Percentiles rank a stretch among this genome's conserved stretches.
Conservation (phyloP, 176 grass and related monocot genomes). For the Rhynchospora pubera region DNA sequence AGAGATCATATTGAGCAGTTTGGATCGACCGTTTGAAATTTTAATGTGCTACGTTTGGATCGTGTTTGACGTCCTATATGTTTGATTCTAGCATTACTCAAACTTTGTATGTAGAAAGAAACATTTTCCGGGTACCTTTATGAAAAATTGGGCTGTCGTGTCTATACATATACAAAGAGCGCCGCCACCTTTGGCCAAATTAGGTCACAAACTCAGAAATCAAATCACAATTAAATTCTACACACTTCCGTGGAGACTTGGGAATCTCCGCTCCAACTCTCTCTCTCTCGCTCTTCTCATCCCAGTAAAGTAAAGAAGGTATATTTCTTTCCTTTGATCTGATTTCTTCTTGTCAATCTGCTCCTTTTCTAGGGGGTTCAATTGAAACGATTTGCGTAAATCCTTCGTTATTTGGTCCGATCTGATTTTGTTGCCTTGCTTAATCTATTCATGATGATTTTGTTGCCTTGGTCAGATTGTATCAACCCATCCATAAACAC, state of each 20-base stretch:
- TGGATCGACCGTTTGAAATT: too few species aligned
- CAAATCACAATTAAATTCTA: not conserved
- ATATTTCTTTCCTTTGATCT: not conserved
- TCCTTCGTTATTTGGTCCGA: not conserved
- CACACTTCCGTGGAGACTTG: not conserved
- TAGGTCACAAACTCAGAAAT: not conserved
- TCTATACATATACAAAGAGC: conserved; percentile 1
- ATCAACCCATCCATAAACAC: not conserved
- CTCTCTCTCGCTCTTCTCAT: not conserved
- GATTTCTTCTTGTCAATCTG: conserved; percentile 7
- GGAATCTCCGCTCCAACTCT: not conserved
- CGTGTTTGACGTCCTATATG: too few species aligned
- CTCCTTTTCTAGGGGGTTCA: not conserved
- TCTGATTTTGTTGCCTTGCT: not conserved
- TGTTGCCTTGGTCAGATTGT: not conserved
- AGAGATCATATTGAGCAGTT: too few species aligned
- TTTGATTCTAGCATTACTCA: too few species aligned
- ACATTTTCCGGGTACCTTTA: not conserved
- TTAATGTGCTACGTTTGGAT: too few species aligned
- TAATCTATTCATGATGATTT: too few species aligned
- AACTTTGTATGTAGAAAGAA: not conserved
- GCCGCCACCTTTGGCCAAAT: not conserved
- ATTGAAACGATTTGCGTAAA: not conserved
- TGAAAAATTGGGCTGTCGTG: not conserved
- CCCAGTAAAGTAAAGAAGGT: not conserved